These are phyloP conservation scores for Alternaria panax DNA, from an alignment of 2,329 filamentous ascomycete species.

Conservation along the genomic window DNA sequence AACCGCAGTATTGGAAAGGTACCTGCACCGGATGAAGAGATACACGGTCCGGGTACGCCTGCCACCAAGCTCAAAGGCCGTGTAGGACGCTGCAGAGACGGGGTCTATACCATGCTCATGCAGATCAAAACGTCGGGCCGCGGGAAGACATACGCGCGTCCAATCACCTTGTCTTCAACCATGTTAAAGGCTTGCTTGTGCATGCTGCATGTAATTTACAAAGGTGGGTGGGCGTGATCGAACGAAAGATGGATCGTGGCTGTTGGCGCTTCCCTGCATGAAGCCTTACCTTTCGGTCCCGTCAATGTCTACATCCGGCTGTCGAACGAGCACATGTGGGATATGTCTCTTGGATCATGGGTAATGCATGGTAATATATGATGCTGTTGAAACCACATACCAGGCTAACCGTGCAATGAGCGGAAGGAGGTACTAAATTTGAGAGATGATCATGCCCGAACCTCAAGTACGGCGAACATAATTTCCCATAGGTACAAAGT, in stretches of 20 bases:
- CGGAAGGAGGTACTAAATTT: neutral
- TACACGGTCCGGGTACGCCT: slow-evolving; percentile 42
- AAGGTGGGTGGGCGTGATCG: slow-evolving; percentile 38
- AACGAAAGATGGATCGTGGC: slow-evolving; percentile 24
- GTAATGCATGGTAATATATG: slow-evolving; percentile 2
- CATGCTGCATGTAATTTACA: slow-evolving; percentile 35
- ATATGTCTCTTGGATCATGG: neutral
- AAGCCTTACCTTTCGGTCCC: slow-evolving; percentile 10
- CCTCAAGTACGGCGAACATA: slow-evolving; percentile 1
- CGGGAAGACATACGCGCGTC: slow-evolving; percentile 43
- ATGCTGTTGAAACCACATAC: neutral
- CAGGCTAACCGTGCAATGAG: neutral
- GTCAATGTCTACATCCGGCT: slow-evolving; percentile 15
- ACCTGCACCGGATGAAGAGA: slow-evolving; percentile 48
- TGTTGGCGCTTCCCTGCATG: slow-evolving; percentile 34
- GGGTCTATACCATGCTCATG: slow-evolving; percentile 46
- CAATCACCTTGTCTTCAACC: slow-evolving; percentile 25
- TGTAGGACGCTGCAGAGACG: slow-evolving; percentile 37
- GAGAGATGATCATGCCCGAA: slow-evolving; percentile 4
- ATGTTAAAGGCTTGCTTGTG: slow-evolving; percentile 38
- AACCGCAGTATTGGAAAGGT: slow-evolving; percentile 32
- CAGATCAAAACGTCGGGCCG: slow-evolving; percentile 48
- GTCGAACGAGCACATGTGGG: slow-evolving; percentile 9
- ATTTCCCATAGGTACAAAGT: slow-evolving; percentile 16
- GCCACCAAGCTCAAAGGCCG: slow-evolving; percentile 39